Conservation (phyloP, 2,329 filamentous ascomycete genomes). For the Colletotrichum tanaceti region DNA sequence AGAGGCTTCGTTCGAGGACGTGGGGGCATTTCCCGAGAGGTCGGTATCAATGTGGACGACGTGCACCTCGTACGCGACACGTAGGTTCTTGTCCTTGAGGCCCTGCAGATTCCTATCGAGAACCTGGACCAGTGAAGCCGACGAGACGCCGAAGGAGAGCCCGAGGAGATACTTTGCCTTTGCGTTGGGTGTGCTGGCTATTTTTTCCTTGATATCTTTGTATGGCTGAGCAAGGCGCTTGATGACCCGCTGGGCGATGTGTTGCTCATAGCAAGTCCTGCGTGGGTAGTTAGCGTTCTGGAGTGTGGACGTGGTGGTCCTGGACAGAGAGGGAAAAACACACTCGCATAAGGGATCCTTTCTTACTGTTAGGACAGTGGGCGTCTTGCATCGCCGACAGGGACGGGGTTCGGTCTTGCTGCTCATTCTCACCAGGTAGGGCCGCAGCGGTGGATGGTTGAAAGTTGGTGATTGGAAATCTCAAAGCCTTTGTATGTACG, state of each 20-base stretch:
- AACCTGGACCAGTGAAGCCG: conserved; percentile 79
- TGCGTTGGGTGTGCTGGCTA: conserved; percentile 39
- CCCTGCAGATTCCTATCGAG: conserved; percentile 76
- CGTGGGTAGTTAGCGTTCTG: conserved; percentile 4
- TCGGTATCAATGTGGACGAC: conserved; percentile 67
- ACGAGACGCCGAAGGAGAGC: conserved; percentile 86
- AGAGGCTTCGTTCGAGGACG: conserved; percentile 41
- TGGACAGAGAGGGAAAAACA: conserved; percentile 14
- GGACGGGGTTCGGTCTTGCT: conserved; percentile 26
- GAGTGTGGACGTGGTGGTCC: background rate
- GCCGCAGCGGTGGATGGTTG: background rate
- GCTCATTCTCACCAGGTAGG: conserved; percentile 28
- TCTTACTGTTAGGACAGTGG: conserved; percentile 42
- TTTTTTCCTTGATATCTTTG: conserved; percentile 54
- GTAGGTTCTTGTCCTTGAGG: conserved; percentile 72
- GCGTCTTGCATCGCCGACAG: conserved; percentile 44
- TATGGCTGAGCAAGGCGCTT: conserved; percentile 73
- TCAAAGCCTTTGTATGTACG: too few species aligned
- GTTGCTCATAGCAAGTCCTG: conserved; percentile 79
- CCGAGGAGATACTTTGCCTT: conserved; percentile 75
- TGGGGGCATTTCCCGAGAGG: conserved; percentile 42
- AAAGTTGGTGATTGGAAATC: background rate
- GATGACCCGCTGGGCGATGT: conserved; percentile 81
- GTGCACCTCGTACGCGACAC: conserved; percentile 74
- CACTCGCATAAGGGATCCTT: conserved; percentile 46